Conservation (phyloP, 192 early-diverging fungal genomes). For the Entomortierella lignicola region DNA sequence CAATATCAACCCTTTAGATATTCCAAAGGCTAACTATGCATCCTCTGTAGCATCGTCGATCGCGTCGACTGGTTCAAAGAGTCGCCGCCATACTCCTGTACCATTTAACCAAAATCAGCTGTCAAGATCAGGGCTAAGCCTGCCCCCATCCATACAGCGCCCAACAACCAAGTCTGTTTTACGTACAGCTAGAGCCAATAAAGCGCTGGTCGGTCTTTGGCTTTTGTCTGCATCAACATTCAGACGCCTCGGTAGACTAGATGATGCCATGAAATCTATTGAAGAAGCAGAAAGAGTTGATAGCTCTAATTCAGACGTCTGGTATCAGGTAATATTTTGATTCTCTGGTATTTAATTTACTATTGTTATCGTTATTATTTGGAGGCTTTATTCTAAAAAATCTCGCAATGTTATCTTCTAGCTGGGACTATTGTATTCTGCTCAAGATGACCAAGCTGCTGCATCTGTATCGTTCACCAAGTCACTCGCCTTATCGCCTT, state of each 20-base stretch:
- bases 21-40: slow-evolving; percentile 54
- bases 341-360: neutral
- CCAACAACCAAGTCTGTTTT: slow-evolving; percentile 48
- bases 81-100: slow-evolving; percentile 50
- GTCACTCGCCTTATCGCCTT: slow-evolving; percentile 56
- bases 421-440: slow-evolving; percentile 55
- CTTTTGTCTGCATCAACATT: slow-evolving; percentile 64
- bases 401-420: neutral
- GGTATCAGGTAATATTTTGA: slow-evolving; percentile 57
- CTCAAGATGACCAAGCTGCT: slow-evolving; percentile 48
- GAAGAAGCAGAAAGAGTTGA: slow-evolving; percentile 66
- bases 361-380: neutral
- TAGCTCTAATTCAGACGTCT: slow-evolving; percentile 60
- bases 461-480: slow-evolving; percentile 64
- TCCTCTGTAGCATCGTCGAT: slow-evolving; percentile 53
- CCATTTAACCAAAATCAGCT: slow-evolving; percentile 32
- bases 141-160: slow-evolving; percentile 28
- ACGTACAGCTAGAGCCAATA: slow-evolving; percentile 58
- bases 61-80: slow-evolving; percentile 30
- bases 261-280: slow-evolving; percentile 67
- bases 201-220: slow-evolving; percentile 64
- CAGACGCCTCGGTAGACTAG: slow-evolving; percentile 57
- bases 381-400: neutral
- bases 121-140: slow-evolving; percentile 44
- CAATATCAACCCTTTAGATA: slow-evolving; percentile 19